Evolutionary conservation across 352 stramenopile species (phyloP).

Genomic region (Phytophthora cryptogea): DNA sequence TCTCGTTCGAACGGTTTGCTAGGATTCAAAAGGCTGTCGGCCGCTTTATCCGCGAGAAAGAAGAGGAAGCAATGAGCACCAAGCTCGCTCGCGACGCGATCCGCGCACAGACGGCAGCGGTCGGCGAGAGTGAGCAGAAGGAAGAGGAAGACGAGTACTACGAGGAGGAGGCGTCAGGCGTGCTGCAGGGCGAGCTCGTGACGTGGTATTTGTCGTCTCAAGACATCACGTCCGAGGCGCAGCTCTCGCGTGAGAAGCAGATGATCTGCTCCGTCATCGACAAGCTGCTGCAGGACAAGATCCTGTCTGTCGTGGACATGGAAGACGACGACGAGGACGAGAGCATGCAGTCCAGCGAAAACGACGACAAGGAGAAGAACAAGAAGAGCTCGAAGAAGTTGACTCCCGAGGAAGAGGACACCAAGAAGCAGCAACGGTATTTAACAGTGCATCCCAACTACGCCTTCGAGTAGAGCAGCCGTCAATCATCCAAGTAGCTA

Average conservation of each 20-base stretch:
- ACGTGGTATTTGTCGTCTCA: constrained; percentile 87
- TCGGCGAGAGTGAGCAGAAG: constrained; percentile 17
- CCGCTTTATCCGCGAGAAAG: constrained; percentile 82
- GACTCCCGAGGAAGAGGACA: constrained; percentile 51
- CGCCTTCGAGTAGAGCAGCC: constrained; percentile 53
- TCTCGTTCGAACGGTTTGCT: constrained; percentile 85
- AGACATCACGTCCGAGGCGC: constrained; percentile 84
- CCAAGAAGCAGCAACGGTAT: constrained; percentile 70
- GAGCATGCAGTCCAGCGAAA: constrained; percentile 18
- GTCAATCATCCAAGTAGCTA: background rate
- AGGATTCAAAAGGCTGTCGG: constrained; percentile 80
- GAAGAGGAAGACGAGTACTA: constrained; percentile 50
- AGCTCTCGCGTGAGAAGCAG: constrained; percentile 77
- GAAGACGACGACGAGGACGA: constrained; percentile 57
- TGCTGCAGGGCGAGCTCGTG: constrained; percentile 80
- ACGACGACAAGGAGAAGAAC: constrained; percentile 20
- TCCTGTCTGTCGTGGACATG: constrained; percentile 71
- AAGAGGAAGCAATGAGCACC: constrained; percentile 58
- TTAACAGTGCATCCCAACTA: constrained; percentile 85
- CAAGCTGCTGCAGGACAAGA: constrained; percentile 78
- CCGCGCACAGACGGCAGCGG: constrained; percentile 23
- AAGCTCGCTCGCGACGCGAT: constrained; percentile 51
- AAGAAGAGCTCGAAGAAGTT: constrained; percentile 40
- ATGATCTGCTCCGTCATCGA: constrained; percentile 87
- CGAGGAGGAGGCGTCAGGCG: constrained; percentile 59